Percentiles rank a stretch among this genome's conserved stretches.
Evolutionary conservation across 2,329 filamentous ascomycete species (phyloP).

Genomic region (Colletotrichum endophyticum): DNA sequence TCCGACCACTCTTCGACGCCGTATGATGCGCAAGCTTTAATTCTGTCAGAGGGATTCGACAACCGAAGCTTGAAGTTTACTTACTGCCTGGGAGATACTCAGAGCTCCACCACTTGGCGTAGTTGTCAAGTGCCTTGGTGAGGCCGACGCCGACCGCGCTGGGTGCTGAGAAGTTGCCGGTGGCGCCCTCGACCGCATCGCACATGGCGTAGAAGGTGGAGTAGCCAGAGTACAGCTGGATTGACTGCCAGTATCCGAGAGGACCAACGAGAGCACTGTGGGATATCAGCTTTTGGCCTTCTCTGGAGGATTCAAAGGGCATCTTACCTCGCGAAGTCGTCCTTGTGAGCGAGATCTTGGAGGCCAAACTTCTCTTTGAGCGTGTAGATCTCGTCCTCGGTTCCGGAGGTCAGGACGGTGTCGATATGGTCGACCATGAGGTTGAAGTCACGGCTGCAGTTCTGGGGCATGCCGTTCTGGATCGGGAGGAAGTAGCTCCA

Average conservation of each 20-base stretch:
- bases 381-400: conserved; percentile 39
- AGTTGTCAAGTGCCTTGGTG: conserved; percentile 56
- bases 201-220: conserved; percentile 40
- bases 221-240: conserved; percentile 37
- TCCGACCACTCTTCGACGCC: conserved; percentile 50
- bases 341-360: conserved; percentile 48
- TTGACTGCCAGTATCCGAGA: conserved; percentile 38
- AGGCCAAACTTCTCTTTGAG: conserved; percentile 60
- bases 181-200: conserved; percentile 30
- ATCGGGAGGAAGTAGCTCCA: conserved; percentile 64
- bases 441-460: conserved; percentile 59
- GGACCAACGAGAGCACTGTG: conserved; percentile 27
- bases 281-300: not conserved
- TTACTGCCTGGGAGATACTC: conserved; percentile 51
- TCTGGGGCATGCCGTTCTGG: conserved; percentile 61
- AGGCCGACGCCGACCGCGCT: conserved; percentile 53
- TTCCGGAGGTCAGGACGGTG: conserved; percentile 46
- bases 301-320: not conserved
- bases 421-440: conserved; percentile 61
- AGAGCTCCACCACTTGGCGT: conserved; percentile 57
- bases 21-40: conserved; percentile 47
- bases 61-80: conserved; percentile 23
- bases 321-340: conserved; percentile 51
- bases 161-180: conserved; percentile 28
- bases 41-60: not conserved